Evolutionary conservation across 2,329 filamentous ascomycete genomes (phyloP), one percentile per base, ranked within the genome.

Genomic region (Emmonsiellopsis sp.): DNA sequence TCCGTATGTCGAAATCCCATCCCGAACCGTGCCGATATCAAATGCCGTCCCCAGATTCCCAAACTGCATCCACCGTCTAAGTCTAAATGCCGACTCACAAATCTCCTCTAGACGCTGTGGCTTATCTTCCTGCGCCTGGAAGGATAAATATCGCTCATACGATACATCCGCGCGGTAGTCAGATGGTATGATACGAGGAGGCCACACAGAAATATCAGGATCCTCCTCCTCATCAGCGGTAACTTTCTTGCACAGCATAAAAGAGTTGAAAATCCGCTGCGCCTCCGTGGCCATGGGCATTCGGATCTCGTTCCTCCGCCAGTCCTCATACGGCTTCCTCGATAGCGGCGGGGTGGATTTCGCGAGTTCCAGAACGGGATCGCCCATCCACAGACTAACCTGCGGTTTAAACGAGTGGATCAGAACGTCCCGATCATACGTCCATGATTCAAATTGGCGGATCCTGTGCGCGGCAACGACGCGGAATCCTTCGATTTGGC

Each of bases 401-500:
- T 74, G 71, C 0, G 90, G 90, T 26, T 84, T 71, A 63, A 95
- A 94, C 0, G 79, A 77, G 60, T 88, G 82, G 35, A 94, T 85
- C 34, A 85, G 77, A 13, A 89, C 84, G 15, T 82, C 72, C 10
- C 72, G 71, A 54, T 91, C 79, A 55, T 77, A 78, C 47, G 80
- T 71, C 87, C 87, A 94, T 3, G 77, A 70, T 56, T 83, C 74
- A 50, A 83, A 78, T 52, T 73, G 73, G 6, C 80, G 77, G 26
- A 71, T 67, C 1, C 73, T 73, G 51, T 83, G 78, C 51, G 83
- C 79, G 1, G 87, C 88, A 3, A 91, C 73, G 13, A 96, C 73
- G 13, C 85, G 80, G 65, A 91, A 89, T 2, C 82, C 89, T 70
- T 93, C 87, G 53, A 96, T 95, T 61, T 83, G 84, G 13, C 85